Conservation (phyloP, 164 flowering plant genomes). For the Vitis rotundifolia region DNA sequence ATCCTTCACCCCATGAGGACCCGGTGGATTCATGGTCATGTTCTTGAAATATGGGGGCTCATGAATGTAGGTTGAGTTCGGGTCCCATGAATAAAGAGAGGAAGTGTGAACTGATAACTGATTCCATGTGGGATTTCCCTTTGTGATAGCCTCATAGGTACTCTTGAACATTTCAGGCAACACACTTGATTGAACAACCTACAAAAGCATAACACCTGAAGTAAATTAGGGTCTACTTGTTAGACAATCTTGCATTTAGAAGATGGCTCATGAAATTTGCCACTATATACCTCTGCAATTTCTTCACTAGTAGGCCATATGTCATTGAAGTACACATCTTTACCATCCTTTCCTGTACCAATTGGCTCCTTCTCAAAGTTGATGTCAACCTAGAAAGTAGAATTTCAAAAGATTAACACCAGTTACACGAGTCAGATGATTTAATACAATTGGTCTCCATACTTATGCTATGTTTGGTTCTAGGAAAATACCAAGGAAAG, state of each 20-base stretch:
- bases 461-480: too few relatives aligned
- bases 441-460: too few relatives aligned
- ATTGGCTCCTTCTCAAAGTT: slow-evolving; percentile 90
- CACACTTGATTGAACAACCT: slow-evolving; percentile 81
- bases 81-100: slow-evolving; percentile 70
- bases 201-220: slow-evolving; percentile 11
- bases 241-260: slow-evolving; percentile 13
- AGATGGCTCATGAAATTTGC: background rate
- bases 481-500: too few relatives aligned
- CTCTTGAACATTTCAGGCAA: slow-evolving; percentile 75
- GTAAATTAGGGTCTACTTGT: slow-evolving; percentile 10
- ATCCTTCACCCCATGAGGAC: slow-evolving; percentile 67
- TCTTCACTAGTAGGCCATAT: slow-evolving; percentile 93
- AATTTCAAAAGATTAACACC: too few relatives aligned
- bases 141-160: slow-evolving; percentile 72
- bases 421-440: too few relatives aligned
- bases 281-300: slow-evolving; percentile 58
- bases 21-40: slow-evolving; percentile 75
- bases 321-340: slow-evolving; percentile 71
- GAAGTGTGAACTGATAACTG: slow-evolving; percentile 50
- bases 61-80: slow-evolving; percentile 80
- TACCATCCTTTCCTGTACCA: slow-evolving; percentile 85
- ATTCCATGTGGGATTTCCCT: slow-evolving; percentile 87
- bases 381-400: slow-evolving; percentile 72
- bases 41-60: slow-evolving; percentile 84